A percentile compares a stretch with the other conserved stretches of the same genome.
These are phyloP conservation scores for Dactylorhiza incarnata DNA, from an alignment of 106 monocot species.

Conservation along the genomic window DNA sequence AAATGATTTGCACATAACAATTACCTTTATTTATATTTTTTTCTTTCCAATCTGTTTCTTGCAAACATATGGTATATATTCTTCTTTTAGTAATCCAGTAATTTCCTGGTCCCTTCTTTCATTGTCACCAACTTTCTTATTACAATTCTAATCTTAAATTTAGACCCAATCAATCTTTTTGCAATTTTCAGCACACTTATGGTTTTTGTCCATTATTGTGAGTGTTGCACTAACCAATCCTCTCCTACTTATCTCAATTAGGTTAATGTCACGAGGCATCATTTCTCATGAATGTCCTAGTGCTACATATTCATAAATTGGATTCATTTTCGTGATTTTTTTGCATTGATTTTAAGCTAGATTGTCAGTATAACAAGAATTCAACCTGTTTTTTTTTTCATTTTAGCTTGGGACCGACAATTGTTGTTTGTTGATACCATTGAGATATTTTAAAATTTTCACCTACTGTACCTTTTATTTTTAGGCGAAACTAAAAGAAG, in stretches of 20 bases:
- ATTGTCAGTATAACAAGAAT: neutral
- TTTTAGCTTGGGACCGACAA: neutral
- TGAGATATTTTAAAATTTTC: neutral
- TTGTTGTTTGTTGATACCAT: neutral
- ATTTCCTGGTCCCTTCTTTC: neutral
- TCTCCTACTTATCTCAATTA: neutral
- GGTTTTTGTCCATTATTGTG: neutral
- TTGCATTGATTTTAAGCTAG: neutral
- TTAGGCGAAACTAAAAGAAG: conserved; percentile 74
- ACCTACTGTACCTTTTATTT: neutral
- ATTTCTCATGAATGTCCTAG: neutral
- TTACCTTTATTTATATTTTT: neutral
- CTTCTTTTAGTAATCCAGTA: neutral
- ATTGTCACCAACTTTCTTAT: neutral
- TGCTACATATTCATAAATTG: neutral
- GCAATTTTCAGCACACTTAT: neutral
- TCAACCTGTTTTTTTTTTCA: neutral
- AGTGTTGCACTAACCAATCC: neutral
- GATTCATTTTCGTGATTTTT: neutral
- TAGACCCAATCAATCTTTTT: too few species aligned
- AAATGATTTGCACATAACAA: too few species aligned
- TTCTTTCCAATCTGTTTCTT: neutral
- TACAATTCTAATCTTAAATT: neutral
- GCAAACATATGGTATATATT: neutral
- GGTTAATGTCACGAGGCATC: neutral